Percentiles rank a stretch among this genome's conserved stretches.
These are phyloP conservation scores for Alloteropsis semialata DNA, from an alignment of 176 grass and related monocot genomes.

Conservation along the genomic window DNA sequence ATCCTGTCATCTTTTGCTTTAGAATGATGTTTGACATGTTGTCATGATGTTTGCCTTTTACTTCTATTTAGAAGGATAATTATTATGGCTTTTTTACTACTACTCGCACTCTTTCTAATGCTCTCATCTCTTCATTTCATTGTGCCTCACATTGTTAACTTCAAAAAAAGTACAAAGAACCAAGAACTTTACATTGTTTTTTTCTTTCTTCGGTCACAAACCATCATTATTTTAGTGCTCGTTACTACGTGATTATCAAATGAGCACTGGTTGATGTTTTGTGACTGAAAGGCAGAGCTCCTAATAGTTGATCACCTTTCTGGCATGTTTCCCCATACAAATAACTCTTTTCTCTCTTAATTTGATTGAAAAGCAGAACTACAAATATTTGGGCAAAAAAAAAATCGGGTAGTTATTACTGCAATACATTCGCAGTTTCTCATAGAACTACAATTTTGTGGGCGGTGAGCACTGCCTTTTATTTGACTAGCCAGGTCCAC, in stretches of 20 bases:
- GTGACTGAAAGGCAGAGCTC: no score
- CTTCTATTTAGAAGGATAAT: neutral
- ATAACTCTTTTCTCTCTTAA: no score
- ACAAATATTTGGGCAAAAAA: no score
- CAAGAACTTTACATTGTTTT: neutral
- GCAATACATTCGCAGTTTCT: neutral
- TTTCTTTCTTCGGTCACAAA: neutral
- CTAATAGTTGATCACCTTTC: no score
- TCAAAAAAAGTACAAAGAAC: neutral
- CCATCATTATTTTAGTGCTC: neutral
- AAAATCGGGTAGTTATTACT: no score
- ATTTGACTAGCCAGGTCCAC: neutral
- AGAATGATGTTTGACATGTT: conserved; percentile 19
- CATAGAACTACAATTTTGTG: neutral
- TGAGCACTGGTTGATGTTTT: no score
- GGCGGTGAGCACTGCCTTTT: neutral
- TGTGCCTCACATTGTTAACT: neutral
- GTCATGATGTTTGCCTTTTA: neutral
- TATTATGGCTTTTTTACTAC: neutral
- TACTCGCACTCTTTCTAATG: neutral
- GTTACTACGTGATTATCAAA: no score
- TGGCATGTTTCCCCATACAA: no score
- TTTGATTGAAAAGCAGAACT: no score
- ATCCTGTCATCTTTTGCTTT: conserved; percentile 39
- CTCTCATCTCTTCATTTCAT: neutral